A percentile compares a stretch with the other conserved stretches of the same genome.
These are phyloP conservation scores for Petunia axillaris DNA, from an alignment of 257 asterid species.

Conservation along the genomic window DNA sequence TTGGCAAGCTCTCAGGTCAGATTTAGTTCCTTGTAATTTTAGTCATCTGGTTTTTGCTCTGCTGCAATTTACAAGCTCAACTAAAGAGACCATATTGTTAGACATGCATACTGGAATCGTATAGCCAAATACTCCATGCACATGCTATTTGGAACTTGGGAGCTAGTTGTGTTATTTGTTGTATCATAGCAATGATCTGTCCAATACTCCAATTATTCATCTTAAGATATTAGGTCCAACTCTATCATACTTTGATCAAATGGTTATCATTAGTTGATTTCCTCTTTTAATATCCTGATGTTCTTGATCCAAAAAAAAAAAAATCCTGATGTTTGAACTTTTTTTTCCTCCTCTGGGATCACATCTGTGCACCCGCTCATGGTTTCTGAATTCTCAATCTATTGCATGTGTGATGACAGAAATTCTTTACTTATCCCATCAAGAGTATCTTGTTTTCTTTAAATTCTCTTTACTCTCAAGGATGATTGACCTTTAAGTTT, in stretches of 20 bases:
- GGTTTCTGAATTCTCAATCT: background rate
- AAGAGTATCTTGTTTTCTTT: background rate
- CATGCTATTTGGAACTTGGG: background rate
- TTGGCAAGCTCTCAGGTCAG: background rate
- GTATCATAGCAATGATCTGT: background rate
- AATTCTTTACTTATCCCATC: background rate
- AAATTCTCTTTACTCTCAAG: background rate
- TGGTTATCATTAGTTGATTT: background rate
- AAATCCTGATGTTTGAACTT: background rate
- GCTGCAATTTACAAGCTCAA: background rate
- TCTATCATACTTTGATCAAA: background rate
- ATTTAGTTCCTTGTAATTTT: slow-evolving; percentile 1
- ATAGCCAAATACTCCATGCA: background rate
- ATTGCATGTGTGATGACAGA: background rate
- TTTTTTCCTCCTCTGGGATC: background rate
- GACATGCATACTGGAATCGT: background rate
- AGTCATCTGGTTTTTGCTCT: background rate
- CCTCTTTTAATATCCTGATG: background rate
- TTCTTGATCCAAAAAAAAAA: no score
- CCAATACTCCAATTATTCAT: background rate
- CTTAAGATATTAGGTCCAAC: background rate
- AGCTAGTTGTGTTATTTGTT: background rate
- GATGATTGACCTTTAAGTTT: slow-evolving; percentile 20
- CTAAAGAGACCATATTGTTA: background rate
- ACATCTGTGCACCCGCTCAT: background rate